Evolutionary conservation across 2,329 filamentous ascomycete species (phyloP).

Genomic region (Coniella vitis): DNA sequence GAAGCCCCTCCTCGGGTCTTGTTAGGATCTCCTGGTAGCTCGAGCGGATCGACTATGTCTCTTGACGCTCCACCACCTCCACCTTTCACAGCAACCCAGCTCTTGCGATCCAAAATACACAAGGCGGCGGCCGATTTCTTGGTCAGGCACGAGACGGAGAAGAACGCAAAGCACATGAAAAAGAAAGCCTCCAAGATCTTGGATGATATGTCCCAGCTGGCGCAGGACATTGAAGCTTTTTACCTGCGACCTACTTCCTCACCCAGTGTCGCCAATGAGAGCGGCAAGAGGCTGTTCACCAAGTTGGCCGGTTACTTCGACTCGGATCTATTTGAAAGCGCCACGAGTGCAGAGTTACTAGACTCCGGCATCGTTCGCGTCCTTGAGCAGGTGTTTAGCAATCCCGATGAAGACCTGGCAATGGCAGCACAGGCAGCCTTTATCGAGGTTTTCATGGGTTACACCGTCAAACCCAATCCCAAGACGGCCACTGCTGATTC

Average conservation of each 20-base stretch:
- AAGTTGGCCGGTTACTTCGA: conserved; percentile 78
- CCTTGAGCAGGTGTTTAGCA: conserved; percentile 74
- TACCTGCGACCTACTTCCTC: conserved; percentile 51
- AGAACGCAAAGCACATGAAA: conserved; percentile 64
- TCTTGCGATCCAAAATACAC: conserved; percentile 67
- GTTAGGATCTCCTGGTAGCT: conserved; percentile 60
- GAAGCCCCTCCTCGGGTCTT: conserved; percentile 47
- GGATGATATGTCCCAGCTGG: conserved; percentile 62
- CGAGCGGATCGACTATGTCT: conserved; percentile 60
- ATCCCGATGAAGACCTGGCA: conserved; percentile 54
- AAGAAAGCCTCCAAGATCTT: conserved; percentile 74
- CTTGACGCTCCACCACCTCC: conserved; percentile 47
- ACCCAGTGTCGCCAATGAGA: conserved; percentile 35
- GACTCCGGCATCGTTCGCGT: conserved; percentile 84
- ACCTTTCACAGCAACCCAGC: conserved; percentile 38
- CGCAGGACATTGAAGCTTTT: conserved; percentile 62
- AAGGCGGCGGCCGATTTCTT: conserved; percentile 76
- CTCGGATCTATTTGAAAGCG: conserved; percentile 80
- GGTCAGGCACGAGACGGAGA: conserved; percentile 72
- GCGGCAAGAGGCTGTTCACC: conserved; percentile 63
- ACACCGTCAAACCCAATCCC: conserved; percentile 56
- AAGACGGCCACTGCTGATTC: conserved; percentile 61
- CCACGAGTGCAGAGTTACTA: conserved; percentile 90
- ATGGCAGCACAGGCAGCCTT: conserved; percentile 74
- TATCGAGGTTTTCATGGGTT: conserved; percentile 86